Percentiles rank a stretch among this genome's conserved stretches.
Conservation (phyloP, 2,329 filamentous ascomycete species). For the Zasmidium citrigriseum region DNA sequence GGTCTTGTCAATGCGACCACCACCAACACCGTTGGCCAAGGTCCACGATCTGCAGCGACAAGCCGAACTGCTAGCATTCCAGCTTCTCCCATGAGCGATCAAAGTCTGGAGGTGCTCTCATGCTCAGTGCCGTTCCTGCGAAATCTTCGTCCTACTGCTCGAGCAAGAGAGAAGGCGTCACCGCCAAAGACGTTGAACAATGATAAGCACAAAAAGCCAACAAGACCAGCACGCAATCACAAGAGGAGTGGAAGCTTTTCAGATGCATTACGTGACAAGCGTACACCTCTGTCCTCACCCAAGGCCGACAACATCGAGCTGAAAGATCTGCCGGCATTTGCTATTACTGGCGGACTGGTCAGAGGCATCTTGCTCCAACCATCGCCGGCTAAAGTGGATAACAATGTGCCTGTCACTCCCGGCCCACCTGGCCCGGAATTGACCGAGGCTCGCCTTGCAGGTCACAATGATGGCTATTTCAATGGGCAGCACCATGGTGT, state of each 20-base stretch:
- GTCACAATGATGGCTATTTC: slow-evolving; percentile 13
- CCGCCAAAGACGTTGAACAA: neutral
- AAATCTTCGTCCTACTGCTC: slow-evolving; percentile 23
- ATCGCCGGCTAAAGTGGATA: slow-evolving; percentile 75
- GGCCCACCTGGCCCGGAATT: slow-evolving; percentile 16
- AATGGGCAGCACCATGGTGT: slow-evolving; percentile 61
- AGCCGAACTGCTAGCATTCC: slow-evolving; percentile 38
- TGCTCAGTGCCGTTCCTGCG: slow-evolving; percentile 57
- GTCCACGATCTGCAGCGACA: slow-evolving; percentile 18
- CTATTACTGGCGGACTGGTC: slow-evolving; percentile 80
- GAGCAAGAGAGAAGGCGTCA: slow-evolving; percentile 14
- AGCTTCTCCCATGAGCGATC: slow-evolving; percentile 47
- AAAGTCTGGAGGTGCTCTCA: slow-evolving; percentile 59
- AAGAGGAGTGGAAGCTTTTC: slow-evolving; percentile 86
- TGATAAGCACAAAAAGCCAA: slow-evolving; percentile 8
- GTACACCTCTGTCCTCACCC: slow-evolving; percentile 53
- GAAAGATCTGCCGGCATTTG: slow-evolving; percentile 57
- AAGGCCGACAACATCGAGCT: slow-evolving; percentile 42
- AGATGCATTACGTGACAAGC: slow-evolving; percentile 75
- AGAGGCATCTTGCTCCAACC: slow-evolving; percentile 84
- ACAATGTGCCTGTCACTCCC: slow-evolving; percentile 50
- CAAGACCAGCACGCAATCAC: slow-evolving; percentile 55
- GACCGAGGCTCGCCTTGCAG: slow-evolving; percentile 14
- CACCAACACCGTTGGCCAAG: slow-evolving; percentile 6
- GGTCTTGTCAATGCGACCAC: slow-evolving; percentile 5